Evolutionary conservation across 2,329 filamentous ascomycete species (phyloP), one percentile per base, ranked within the genome.

Genomic region (Torrubiellomyces zombiae): DNA sequence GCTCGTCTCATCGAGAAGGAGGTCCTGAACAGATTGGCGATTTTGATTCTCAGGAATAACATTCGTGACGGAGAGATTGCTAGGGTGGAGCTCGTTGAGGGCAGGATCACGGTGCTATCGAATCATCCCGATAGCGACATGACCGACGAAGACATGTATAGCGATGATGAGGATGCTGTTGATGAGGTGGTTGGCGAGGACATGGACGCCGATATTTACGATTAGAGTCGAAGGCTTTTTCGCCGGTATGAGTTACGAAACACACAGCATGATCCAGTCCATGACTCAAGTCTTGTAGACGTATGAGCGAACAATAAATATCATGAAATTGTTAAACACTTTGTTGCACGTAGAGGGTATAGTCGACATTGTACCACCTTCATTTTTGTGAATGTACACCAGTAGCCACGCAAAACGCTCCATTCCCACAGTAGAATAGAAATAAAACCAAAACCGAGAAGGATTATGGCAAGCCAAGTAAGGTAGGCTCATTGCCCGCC

Each of bases 1-100:
- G 72, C 76, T 11, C 69, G 89, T 26, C 68, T 98, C 31, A 94
- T 98, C 39, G 89, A 98, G 60, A 89, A 89, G 55, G 89, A 98
- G 52, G 82, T 98, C 3, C 71, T 98, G 42, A 98, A 98, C 54
- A 74, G 75, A 24, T 60, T 98, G 34, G 89, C 89, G 2, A 79
- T 98, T 20, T 66, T 95, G 34, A 91, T 98, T 34, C 63, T 98
- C 14, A 70, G 83, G 34, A 82, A 82, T 34, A 73, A 68, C 27
- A 75, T 98, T 47, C 70, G 66, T 38, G 86, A 98, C 37, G 85
- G 85, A 21, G 89, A 98, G 56, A 56, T 52, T 2, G 89, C 89
- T 1, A 62, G 67, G 14, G 81, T 95, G 14, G 72, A 80, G 22
- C 62, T 95, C 32, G 66, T 76, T 16, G 71, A 82, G 34, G 79